Conservation (phyloP, 257 asterid genomes). For the Thymus mandschuricus region DNA sequence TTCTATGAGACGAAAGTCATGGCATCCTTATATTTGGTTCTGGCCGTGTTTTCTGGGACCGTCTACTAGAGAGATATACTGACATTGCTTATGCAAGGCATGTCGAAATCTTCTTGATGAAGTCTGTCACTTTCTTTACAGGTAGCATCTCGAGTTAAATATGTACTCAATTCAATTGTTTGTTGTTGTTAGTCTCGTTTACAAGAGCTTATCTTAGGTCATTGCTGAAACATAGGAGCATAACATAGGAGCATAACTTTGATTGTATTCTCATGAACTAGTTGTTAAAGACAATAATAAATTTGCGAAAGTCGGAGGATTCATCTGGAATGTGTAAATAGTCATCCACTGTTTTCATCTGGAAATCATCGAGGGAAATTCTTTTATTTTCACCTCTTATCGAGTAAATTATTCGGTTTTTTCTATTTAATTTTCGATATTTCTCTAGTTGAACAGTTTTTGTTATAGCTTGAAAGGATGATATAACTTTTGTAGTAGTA, state of each 20-base stretch:
- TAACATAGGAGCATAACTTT: not conserved
- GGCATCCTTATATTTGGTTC: slow-evolving; percentile 20
- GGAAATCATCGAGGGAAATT: not conserved
- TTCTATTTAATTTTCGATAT: not conserved
- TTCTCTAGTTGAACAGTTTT: not conserved
- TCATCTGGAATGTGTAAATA: not conserved
- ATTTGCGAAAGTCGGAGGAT: not conserved
- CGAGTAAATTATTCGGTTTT: not conserved
- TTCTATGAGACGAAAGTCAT: slow-evolving; percentile 5
- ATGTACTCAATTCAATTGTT: slow-evolving; percentile 19
- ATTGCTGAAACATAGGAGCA: not conserved
- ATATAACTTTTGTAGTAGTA: no score
- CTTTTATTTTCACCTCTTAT: not conserved
- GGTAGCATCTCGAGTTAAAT: slow-evolving; percentile 23
- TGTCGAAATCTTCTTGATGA: slow-evolving; percentile 3
- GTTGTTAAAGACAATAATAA: not conserved
- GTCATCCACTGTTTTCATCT: not conserved
- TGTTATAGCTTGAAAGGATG: not conserved
- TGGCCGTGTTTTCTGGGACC: no score
- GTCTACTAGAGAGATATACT: slow-evolving; percentile 7
- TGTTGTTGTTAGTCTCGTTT: slow-evolving; percentile 28
- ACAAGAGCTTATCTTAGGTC: not conserved
- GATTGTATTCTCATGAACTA: not conserved
- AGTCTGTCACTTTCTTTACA: slow-evolving; percentile 35
- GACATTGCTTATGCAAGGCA: slow-evolving; percentile 16